phyloP scores from a whole-genome alignment of 441 rosid genomes.

The Rhodomyrtus psidioides region DNA sequence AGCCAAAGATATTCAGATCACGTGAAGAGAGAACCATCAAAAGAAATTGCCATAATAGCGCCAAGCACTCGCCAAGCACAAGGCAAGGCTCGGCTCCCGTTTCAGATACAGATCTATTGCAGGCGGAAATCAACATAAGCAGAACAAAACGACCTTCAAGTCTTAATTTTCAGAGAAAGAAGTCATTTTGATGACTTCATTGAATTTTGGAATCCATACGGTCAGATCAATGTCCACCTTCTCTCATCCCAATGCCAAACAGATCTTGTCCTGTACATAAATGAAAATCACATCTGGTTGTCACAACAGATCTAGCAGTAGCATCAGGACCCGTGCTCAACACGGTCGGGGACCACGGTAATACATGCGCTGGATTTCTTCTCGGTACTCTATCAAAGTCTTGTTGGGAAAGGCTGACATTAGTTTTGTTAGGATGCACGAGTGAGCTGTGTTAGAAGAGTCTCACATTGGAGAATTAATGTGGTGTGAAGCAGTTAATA shows the following conservation, averaged over 20 bases:
- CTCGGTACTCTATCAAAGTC: slow-evolving; percentile 77
- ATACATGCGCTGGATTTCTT: slow-evolving; percentile 90
- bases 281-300: not conserved
- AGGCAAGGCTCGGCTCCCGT: not conserved
- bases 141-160: no score
- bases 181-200: no score
- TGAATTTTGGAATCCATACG: no score
- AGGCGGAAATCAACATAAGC: no score
- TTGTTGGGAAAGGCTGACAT: slow-evolving; percentile 80
- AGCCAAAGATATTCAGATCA: not conserved
- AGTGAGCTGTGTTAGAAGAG: no score
- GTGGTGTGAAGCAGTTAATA: no score
- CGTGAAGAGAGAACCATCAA: not conserved
- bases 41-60: not conserved
- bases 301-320: not conserved
- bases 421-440: no score
- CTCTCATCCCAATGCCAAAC: no score
- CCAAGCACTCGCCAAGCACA: no score
- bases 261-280: not conserved
- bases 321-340: slow-evolving; percentile 22
- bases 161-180: no score
- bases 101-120: not conserved
- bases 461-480: no score
- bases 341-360: slow-evolving; percentile 33
- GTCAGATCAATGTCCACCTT: no score